These are phyloP conservation scores for Calonectria hawksworthii DNA, from an alignment of 2,329 filamentous ascomycete genomes.

Conservation along the genomic window DNA sequence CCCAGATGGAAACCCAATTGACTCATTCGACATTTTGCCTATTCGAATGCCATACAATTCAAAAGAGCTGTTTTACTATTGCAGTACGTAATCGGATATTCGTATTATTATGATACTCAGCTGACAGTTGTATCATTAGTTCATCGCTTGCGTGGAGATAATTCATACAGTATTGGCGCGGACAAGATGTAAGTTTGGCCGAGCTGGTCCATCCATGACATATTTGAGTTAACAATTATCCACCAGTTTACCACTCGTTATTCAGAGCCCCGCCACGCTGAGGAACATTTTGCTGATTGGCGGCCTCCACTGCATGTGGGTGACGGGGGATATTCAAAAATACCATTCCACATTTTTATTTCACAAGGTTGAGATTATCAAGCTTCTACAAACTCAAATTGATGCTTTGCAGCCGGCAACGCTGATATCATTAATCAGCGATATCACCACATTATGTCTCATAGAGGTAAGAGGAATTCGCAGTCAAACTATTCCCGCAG, in stretches of 20 bases:
- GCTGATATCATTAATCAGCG: background rate
- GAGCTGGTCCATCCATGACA: background rate
- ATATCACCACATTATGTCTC: background rate
- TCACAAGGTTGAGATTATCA: background rate
- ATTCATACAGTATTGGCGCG: background rate
- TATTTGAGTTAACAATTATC: background rate
- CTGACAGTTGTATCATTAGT: background rate
- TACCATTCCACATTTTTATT: background rate
- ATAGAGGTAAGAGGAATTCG: background rate
- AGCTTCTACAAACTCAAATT: background rate
- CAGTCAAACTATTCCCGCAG: background rate
- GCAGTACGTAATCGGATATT: background rate
- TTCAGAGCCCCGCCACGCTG: background rate
- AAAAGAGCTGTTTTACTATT: background rate
- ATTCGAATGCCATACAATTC: background rate
- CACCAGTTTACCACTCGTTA: background rate
- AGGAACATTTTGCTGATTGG: background rate
- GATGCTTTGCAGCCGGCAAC: background rate
- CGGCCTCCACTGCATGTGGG: background rate
- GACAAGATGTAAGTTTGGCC: background rate
- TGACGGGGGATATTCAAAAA: background rate
- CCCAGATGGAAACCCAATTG: background rate
- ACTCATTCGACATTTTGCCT: background rate
- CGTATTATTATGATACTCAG: background rate
- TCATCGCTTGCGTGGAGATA: background rate